Evolutionary conservation across 345 rosid genomes (phyloP).

Genomic region (Eucalyptus rudis): DNA sequence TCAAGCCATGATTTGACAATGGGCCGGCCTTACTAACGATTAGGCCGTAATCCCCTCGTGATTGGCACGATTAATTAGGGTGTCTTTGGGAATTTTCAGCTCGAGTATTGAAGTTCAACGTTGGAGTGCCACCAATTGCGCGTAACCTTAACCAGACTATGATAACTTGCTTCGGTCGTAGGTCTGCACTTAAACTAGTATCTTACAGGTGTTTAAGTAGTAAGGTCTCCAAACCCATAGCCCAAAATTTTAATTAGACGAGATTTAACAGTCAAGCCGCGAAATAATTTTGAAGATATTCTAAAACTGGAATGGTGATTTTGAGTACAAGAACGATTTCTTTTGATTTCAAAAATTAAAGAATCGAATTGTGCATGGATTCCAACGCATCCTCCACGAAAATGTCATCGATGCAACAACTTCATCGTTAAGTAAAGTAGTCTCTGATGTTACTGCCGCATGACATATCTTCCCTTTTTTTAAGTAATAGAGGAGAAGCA

Average conservation of each 20-base stretch:
- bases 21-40: not conserved
- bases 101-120: not conserved
- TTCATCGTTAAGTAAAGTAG: not conserved
- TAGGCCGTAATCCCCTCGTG: not conserved
- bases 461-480: not conserved
- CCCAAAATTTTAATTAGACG: not conserved
- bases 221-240: not conserved
- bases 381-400: not conserved
- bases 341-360: not conserved
- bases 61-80: not conserved
- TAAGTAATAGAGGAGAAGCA: not conserved
- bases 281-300: not conserved
- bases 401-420: not conserved
- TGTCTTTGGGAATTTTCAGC: not conserved
- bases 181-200: not conserved
- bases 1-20: not conserved
- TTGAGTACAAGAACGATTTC: not conserved
- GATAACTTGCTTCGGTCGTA: not conserved
- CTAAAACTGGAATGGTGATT: not conserved
- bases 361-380: not conserved
- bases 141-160: not conserved
- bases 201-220: not conserved
- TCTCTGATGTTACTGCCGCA: not conserved
- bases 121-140: not conserved
- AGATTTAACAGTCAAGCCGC: not conserved